Conservation (phyloP, 495 filamentous ascomycete species). For the Tetracladium marchalianum region DNA sequence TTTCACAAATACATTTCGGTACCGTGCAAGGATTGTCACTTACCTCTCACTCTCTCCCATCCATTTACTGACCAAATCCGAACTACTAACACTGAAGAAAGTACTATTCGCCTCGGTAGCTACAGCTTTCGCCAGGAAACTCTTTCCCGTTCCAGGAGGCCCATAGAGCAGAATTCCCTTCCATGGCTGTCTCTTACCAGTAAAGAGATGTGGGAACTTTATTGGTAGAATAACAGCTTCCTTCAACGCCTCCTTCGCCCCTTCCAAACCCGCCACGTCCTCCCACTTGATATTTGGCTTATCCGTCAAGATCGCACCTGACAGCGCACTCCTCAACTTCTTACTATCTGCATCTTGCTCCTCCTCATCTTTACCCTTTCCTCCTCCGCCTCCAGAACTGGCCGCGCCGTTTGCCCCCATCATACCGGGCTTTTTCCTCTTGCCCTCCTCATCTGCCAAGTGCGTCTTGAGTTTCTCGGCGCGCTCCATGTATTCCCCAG, state of each 20-base stretch:
- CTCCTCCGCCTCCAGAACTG: constrained; percentile 40
- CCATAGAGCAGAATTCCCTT: constrained; percentile 96
- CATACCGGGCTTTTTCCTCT: constrained; percentile 66
- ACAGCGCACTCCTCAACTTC: constrained; percentile 82
- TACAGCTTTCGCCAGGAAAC: constrained; percentile 92
- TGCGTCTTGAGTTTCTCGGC: constrained; percentile 95
- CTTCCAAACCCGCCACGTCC: constrained; percentile 93
- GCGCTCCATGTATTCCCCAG: constrained; percentile 93
- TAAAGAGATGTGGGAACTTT: constrained; percentile 95
- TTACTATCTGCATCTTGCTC: constrained; percentile 82
- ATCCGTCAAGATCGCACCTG: constrained; percentile 87
- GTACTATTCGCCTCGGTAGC: constrained; percentile 98
- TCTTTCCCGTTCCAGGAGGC: constrained; percentile 94
- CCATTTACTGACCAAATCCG: constrained; percentile 96
- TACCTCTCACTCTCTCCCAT: constrained; percentile 99
- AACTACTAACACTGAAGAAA: constrained; percentile 98
- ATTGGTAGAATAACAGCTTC: constrained; percentile 96
- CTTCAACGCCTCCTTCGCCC: constrained; percentile 92
- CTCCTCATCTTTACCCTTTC: constrained; percentile 47
- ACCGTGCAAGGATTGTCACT: constrained; percentile 2
- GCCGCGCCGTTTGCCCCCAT: constrained; percentile 81
- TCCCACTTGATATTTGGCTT: constrained; percentile 96
- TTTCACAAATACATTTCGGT: neutral
- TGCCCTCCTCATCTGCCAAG: constrained; percentile 60
- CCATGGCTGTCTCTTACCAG: constrained; percentile 96